These are phyloP conservation scores for Camellia granthamiana DNA, from an alignment of 148 eudicot genomes.

Conservation along the genomic window DNA sequence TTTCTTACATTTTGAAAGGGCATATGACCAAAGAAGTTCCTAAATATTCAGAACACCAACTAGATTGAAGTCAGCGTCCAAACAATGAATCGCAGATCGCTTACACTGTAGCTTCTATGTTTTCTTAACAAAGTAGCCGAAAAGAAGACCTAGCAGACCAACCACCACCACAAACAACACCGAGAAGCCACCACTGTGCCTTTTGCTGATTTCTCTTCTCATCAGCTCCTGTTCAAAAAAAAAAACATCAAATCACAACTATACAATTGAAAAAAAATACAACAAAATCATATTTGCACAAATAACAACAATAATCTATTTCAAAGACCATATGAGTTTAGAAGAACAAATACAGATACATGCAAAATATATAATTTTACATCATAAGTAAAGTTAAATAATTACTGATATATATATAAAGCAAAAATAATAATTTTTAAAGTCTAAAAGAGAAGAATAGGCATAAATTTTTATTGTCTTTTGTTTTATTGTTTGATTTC, in stretches of 20 bases:
- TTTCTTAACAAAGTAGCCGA: conserved; percentile 47
- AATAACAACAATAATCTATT: neutral
- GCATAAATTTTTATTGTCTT: no score
- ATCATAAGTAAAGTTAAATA: no score
- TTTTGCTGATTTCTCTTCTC: conserved; percentile 17
- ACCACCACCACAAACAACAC: conserved; percentile 48
- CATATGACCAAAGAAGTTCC: neutral
- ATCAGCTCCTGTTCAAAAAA: conserved; percentile 7
- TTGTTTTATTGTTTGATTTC: no score
- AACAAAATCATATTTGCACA: neutral
- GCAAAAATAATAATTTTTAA: no score
- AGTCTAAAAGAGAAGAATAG: no score
- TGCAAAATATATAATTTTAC: no score
- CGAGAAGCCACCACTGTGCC: conserved; percentile 35
- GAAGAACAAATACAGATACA: no score
- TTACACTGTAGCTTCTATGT: conserved; percentile 11
- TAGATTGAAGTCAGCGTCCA: conserved; percentile 3
- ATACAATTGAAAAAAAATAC: neutral
- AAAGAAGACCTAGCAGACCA: conserved; percentile 51
- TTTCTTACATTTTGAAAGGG: neutral
- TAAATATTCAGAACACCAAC: neutral
- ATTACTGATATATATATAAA: no score
- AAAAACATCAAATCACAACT: neutral
- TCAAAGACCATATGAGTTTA: neutral
- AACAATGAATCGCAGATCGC: conserved; percentile 2